Base-by-base conservation (phyloP, 2,329 filamentous ascomycete genomes). In the Phoma herbarum region DNA sequence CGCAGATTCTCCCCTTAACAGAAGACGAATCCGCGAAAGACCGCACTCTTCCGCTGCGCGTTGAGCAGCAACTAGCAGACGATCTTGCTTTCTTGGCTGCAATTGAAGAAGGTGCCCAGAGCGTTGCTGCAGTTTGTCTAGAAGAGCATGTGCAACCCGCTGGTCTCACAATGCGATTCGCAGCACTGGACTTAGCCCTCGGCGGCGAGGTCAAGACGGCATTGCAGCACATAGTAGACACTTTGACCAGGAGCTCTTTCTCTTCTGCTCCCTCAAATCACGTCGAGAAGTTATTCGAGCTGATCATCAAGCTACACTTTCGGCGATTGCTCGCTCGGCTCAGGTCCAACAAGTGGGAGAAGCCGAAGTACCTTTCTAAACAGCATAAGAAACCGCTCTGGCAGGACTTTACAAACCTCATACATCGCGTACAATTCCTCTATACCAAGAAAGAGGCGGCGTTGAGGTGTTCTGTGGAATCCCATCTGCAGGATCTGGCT, bases 341-440 rank as follows among this genome's bases (percentile, higher is more conserved):
- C 7, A 41, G 56, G 9, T 58, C 56, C 2, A 22, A 26, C 9
- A 58, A 58, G n/a, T 58, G 56, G 56, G 49, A 58, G 5, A 58
- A 58, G 14, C 56, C 56, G 22, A 53, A 58, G 22, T 58, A 44
- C 20, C 45, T 58, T 3, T 58, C 49, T 3, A 52, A 47, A 28
- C 56, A 58, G 14, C 56, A 58, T 18, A 58, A 58, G 12, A 58
- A 58, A n/a, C 56, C 56, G 1, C 16, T 58, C 4, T 53, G 56
- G 56, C 44, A 48, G 14, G 56, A 58, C 9, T 58, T 58, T 14
- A 18, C 37, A 5, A 58, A 58, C n/a, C 18, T 58, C 1, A 26
- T 44, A 11, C 56, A 58, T 18, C 44, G 56, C 2, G 50, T 58
- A 1, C 56, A 58, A 10, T 58, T 58, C 16, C 44, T 58, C 3